Base-by-base conservation (phyloP, 176 grass and related monocot genomes). In the Pontederia paniculata region DNA sequence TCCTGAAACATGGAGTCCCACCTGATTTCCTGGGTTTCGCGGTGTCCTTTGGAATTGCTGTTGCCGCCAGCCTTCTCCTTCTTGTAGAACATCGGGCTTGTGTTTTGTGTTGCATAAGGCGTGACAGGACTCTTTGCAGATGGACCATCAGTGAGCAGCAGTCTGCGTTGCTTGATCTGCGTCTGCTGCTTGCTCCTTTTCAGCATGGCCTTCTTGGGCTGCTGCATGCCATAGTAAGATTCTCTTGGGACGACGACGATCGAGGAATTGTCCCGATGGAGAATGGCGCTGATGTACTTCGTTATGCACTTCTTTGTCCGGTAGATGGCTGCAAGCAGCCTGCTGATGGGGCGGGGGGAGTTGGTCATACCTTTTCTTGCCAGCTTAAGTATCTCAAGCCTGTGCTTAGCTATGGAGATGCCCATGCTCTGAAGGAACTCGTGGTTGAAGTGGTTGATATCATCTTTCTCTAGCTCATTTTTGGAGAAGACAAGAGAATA, bases 321-420 rank as follows among this genome's bases (percentile, higher is more conserved):
- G 42, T 21, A 2, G 37, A 62, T 62, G 5, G 58, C 58, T 12
- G 42, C 58, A 7, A 19, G 16, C 9, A 62, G 37, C 17, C 41
- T 45, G 9, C 15, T 8, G 10, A 45, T 11, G 48, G 76, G 76
- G 42, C 65, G 65, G 0, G 76, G 76, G 11, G 54, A 44, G 23
- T 63, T 45, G 23, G 48, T 19, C 23, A 52, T 42, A 0, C 80
- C 66, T 12, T 42, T 82, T 41, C 59, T 58, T 31, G 82, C 77
- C 51, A 89, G 78, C 62, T 83, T 89, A 55, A 96, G 85, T 71
- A 89, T 96, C 63, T 86, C 67, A 58, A 96, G 76, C 50, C 90
- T 74, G 75, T 96, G 90, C 73, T 96, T 96, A 57, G 85, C 85
- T 54, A 96, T 60, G 73, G 82, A 12, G 63, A 96, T 71, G 58